Conservation (phyloP, 2,329 filamentous ascomycete species). For the Ceratocystis eucalypticola region DNA sequence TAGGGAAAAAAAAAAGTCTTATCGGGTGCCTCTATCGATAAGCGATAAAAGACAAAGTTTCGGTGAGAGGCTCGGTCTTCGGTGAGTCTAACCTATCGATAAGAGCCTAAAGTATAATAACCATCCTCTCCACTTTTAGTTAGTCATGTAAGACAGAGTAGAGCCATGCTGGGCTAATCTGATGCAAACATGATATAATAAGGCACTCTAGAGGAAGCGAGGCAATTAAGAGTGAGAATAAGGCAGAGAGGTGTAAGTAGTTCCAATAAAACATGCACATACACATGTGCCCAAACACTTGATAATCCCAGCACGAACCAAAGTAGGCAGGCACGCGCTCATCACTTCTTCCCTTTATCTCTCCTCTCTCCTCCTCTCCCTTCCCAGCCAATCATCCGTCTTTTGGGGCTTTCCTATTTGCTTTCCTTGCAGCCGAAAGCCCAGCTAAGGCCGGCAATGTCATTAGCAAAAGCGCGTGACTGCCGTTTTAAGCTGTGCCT, state of each 20-base stretch:
- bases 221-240: no score
- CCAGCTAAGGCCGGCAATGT: no score
- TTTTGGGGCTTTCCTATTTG: not conserved
- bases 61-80: not conserved
- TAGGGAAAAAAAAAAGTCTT: not conserved
- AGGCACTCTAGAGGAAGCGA: no score
- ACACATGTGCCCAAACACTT: no score
- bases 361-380: not conserved
- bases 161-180: no score
- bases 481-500: constrained; percentile 3
- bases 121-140: not conserved
- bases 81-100: not conserved
- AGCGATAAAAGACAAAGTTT: not conserved
- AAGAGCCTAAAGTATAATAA: not conserved
- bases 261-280: no score
- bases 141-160: no score
- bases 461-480: not conserved
- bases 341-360: no score
- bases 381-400: not conserved
- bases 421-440: no score
- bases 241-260: no score
- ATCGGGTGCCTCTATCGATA: not conserved
- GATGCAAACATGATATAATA: no score
- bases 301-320: not conserved
- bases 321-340: not conserved